Evolutionary conservation across 1,284 basidiomycete genomes (phyloP).

Genomic region (Cryptococcus hybrid): DNA sequence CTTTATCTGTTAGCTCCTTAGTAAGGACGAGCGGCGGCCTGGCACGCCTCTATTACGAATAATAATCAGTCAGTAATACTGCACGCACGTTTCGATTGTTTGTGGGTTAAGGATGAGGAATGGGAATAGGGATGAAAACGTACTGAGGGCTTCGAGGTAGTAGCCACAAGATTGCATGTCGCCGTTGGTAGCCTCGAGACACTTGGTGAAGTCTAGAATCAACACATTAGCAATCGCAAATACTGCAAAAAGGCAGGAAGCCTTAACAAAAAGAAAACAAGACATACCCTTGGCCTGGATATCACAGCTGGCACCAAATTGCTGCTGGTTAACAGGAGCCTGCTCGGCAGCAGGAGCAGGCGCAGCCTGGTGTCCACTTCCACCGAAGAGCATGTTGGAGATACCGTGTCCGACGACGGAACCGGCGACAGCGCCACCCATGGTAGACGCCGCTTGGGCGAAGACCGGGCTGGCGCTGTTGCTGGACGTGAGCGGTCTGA

Average conservation of each 20-base stretch:
- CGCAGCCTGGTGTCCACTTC: slow-evolving; percentile 43
- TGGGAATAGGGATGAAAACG: slow-evolving; percentile 13
- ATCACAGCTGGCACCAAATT: slow-evolving; percentile 50
- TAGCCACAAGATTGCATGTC: slow-evolving; percentile 58
- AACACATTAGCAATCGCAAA: too few species aligned
- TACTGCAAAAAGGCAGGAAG: not conserved
- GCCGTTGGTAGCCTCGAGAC: slow-evolving; percentile 54
- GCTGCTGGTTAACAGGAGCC: slow-evolving; percentile 8
- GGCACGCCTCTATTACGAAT: slow-evolving; percentile 51
- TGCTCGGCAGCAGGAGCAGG: slow-evolving; percentile 19
- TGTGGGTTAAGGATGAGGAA: too few species aligned
- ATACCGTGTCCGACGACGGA: slow-evolving; percentile 59
- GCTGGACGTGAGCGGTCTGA: slow-evolving; percentile 16
- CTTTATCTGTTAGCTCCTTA: slow-evolving; percentile 1
- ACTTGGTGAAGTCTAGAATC: slow-evolving; percentile 53
- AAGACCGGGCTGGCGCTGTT: slow-evolving; percentile 38
- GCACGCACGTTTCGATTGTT: too few species aligned
- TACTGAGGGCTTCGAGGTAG: slow-evolving; percentile 55
- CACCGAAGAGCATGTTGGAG: slow-evolving; percentile 57
- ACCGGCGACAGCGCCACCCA: slow-evolving; percentile 56
- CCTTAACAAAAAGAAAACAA: not conserved
- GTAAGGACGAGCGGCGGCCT: slow-evolving; percentile 47
- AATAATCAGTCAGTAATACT: not conserved
- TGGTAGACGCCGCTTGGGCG: slow-evolving; percentile 55
- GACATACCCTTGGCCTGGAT: slow-evolving; percentile 56